Base-by-base conservation (phyloP, 352 stramenopile species). In the Globisporangium uncinulatum region DNA sequence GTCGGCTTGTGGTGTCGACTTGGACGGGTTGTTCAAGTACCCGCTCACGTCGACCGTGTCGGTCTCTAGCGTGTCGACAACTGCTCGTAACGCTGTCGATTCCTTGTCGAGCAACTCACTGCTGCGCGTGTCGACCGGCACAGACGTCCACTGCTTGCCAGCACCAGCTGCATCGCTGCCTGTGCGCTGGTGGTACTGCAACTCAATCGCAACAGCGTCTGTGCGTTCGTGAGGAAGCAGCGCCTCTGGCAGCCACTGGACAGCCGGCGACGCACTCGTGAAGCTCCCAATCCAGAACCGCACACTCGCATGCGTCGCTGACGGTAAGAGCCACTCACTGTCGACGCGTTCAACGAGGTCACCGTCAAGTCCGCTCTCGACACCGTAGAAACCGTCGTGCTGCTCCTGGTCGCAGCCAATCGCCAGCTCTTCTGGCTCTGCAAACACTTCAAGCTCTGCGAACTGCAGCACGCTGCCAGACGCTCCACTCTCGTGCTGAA, bases 271-370 rank as follows among this genome's bases (percentile, higher is more conserved):
- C 15, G 70, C 71, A 14, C 71, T 62, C 13, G 74, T 62, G 54
- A 87, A 90, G 54, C 76, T 89, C 29, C 83, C 83, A 31, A 90
- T 63, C 76, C 79, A 86, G n/a, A 92, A 54, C 9, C 76, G 77
- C 21, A 89, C 50, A 21, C 85, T 59, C 3, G 69, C 59, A 1
- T 48, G 51, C 19, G 66, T 47, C 4, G 54, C 56, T 1, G 55
- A 64, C 4, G 79, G 79, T 14, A 84, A 70, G 0, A 92, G 62
- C 83, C 83, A 92, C 21, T 79, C 76, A 20, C 54, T 77, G 45
- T 91, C 83, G 17, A 91, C 54, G 52, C 71, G 77, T 37, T 83
- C 64, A 0, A 59, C 49, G 6, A 85, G 52, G 48, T 87, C 79
- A 11, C 60, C 65, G 21, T 79, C 64, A 1, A 75, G 32, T 0